phyloP scores from a whole-genome alignment of 2,329 filamentous ascomycete species.

The Aspergillus glaucus region DNA sequence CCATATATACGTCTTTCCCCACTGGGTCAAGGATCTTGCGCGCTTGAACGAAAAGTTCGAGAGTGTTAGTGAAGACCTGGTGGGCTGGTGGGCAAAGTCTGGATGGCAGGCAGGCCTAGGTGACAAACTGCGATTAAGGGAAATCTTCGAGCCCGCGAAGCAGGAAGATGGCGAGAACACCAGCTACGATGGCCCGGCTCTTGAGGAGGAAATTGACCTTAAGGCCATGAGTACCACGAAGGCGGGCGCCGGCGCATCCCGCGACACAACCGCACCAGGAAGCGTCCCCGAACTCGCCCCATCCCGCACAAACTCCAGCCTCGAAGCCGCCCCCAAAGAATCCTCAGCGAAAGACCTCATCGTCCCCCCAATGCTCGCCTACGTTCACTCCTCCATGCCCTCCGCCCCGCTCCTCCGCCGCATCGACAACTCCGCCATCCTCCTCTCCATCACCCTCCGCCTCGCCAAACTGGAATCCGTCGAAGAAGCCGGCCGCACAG shows the following conservation, averaged over 20 bases:
- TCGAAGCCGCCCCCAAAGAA: neutral
- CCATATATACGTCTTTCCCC: constrained; percentile 89
- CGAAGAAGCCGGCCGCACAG: constrained; percentile 53
- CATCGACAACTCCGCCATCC: constrained; percentile 77
- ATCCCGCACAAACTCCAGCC: constrained; percentile 1
- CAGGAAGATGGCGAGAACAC: constrained; percentile 36
- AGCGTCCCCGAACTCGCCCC: constrained; percentile 13
- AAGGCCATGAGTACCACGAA: constrained; percentile 50
- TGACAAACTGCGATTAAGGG: constrained; percentile 67
- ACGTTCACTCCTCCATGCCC: constrained; percentile 57
- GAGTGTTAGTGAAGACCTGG: constrained; percentile 81
- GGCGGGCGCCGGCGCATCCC: constrained; percentile 17
- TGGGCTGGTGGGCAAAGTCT: constrained; percentile 94
- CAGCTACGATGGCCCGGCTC: constrained; percentile 33
- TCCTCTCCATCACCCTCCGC: constrained; percentile 74
- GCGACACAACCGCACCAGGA: constrained; percentile 2
- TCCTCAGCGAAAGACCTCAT: constrained; percentile 27
- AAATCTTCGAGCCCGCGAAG: constrained; percentile 52
- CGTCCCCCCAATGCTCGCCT: constrained; percentile 71
- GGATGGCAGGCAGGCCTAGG: constrained; percentile 79
- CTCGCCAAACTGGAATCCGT: constrained; percentile 72
- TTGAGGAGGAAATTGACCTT: constrained; percentile 51
- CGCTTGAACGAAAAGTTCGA: constrained; percentile 74
- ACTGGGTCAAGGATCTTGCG: constrained; percentile 83
- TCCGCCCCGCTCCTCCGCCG: constrained; percentile 68